phyloP scores from a whole-genome alignment of 805 yeast genomes.

The Grigorovia humatica region DNA sequence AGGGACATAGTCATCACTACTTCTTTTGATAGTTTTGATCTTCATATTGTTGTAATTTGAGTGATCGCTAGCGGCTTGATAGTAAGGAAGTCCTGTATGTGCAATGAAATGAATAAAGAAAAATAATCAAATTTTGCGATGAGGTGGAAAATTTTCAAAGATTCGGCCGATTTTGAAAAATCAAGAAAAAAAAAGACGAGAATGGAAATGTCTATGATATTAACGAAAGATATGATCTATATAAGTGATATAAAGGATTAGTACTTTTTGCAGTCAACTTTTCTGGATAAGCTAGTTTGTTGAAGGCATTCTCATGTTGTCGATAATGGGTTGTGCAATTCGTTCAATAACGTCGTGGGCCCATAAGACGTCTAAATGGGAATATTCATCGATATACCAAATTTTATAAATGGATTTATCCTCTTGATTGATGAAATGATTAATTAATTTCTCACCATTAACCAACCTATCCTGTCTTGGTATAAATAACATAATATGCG shows the following conservation, averaged over 20 bases:
- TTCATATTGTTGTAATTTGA: slow-evolving; percentile 38
- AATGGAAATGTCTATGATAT: too few relatives aligned
- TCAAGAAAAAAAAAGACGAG: too few relatives aligned
- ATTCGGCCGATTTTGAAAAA: background rate
- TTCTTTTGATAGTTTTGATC: slow-evolving; percentile 79
- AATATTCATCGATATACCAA: slow-evolving; percentile 46
- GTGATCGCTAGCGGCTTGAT: background rate
- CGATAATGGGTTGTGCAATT: slow-evolving; percentile 44
- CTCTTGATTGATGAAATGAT: slow-evolving; percentile 58
- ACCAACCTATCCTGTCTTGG: slow-evolving; percentile 73
- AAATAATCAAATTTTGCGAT: background rate
- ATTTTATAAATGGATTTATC: slow-evolving; percentile 22
- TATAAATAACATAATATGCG: slow-evolving; percentile 55
- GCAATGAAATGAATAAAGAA: background rate
- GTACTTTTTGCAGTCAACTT: too few relatives aligned
- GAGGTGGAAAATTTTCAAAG: background rate
- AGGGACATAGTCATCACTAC: slow-evolving; percentile 87
- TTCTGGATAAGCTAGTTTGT: background rate
- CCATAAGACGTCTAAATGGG: slow-evolving; percentile 91
- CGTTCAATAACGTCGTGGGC: slow-evolving; percentile 62
- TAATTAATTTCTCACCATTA: slow-evolving; percentile 55
- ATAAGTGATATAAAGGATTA: too few relatives aligned
- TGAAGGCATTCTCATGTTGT: slow-evolving; percentile 22
- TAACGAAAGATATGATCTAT: too few relatives aligned
- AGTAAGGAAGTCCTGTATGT: background rate